phyloP scores from a whole-genome alignment of 768 basidiomycete genomes.

The Coprinellus micaceus region DNA sequence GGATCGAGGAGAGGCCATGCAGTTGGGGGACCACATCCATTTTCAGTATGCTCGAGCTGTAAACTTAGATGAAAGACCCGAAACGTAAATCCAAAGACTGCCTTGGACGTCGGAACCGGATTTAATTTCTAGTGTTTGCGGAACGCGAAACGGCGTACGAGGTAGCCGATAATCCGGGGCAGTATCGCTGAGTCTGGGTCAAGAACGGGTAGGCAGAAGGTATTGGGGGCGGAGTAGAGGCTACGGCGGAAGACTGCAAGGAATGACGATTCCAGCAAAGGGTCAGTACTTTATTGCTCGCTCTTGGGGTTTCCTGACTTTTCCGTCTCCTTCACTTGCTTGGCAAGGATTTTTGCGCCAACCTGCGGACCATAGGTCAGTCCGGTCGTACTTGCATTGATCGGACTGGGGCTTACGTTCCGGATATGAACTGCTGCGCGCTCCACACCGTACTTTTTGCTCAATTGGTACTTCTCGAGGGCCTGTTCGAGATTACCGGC shows the following conservation, averaged over 20 bases:
- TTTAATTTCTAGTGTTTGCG: background rate
- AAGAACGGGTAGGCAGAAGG: background rate
- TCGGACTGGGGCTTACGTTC: slow-evolving; percentile 49
- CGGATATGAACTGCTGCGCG: slow-evolving; percentile 80
- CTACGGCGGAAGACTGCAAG: background rate
- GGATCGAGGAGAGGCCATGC: background rate
- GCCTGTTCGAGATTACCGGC: slow-evolving; percentile 80
- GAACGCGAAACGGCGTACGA: background rate
- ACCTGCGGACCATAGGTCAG: slow-evolving; percentile 48
- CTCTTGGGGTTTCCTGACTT: background rate
- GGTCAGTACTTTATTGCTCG: background rate
- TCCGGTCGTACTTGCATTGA: slow-evolving; percentile 12
- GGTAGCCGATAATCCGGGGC: background rate
- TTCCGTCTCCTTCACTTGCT: slow-evolving; percentile 47
- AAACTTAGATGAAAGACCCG: background rate
- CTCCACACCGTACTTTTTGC: slow-evolving; percentile 74
- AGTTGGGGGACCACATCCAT: background rate
- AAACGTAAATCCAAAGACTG: slow-evolving; percentile 2
- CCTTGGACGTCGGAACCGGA: slow-evolving; percentile 5
- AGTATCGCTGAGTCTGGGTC: background rate
- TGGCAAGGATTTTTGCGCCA: slow-evolving; percentile 73
- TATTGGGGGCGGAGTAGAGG: background rate
- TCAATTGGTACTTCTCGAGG: slow-evolving; percentile 75
- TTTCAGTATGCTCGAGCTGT: background rate
- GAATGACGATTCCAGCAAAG: background rate